Base-by-base conservation (phyloP, 495 filamentous ascomycete species). In the Trichocladium antarcticum region DNA sequence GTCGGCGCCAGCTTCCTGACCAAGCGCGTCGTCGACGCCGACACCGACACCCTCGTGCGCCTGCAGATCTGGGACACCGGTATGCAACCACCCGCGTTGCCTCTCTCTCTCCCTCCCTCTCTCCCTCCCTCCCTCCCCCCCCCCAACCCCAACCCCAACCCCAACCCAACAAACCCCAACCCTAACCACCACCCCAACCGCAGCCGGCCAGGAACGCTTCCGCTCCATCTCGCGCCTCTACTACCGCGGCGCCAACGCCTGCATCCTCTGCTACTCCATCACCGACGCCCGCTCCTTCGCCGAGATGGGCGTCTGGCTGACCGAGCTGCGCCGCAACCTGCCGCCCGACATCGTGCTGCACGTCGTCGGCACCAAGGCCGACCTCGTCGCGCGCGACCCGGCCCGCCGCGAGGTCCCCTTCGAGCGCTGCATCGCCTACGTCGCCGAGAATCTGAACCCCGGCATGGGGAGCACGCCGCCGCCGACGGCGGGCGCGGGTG, bases 1-100 rank as follows among this genome's bases (percentile, higher is more conserved):
- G 81, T 96, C 57, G 92, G 92, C 66, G 92, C 92, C 17, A 89
- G 83, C 53, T 96, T 96, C 67, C 76, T 95, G 59, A 93, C 90
- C 42, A 95, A 96, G 68, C 80, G 87, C 58, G 85, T 95, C 49
- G 72, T 89, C 54, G 89, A 96, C 68, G 79, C 78, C 54, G 81
- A 93, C 57, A 72, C 82, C 19, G 83, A 86, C 56, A 87, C 84
- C 8, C 70, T 79, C 12, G 85, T 95, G 17, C 79, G 88, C 8
- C 70, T 95, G 19, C 87, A 94, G 66, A 89, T 95, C 45, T 94
- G 89, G 87, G 85, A 93, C 57, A 93, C 87, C 43, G 72, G 72
- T 74, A 64, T 37, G 50, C 50, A 19, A 11, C 8, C 38, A 29
- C n/a, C 16, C 14, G 19, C 21, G 19, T 24, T 15, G 32, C 20